Percentiles rank a stretch among this genome's conserved stretches.
Conservation (phyloP, 2,329 filamentous ascomycete species). For the Penicillium sp. region DNA sequence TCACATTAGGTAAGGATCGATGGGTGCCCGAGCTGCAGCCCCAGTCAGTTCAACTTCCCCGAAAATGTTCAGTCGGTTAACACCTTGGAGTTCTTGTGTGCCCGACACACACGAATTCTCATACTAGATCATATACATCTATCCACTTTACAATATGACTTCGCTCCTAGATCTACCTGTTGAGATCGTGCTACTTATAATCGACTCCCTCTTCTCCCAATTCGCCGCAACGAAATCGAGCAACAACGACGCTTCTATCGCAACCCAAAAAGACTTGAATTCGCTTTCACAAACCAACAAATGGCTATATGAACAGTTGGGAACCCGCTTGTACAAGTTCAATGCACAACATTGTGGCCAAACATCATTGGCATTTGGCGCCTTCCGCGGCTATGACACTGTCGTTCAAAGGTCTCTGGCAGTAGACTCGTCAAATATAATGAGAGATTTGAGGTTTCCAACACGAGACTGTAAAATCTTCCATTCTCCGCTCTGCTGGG, state of each 20-base stretch:
- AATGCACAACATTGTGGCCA: background rate
- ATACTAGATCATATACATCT: background rate
- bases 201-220: background rate
- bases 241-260: background rate
- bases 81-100: background rate
- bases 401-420: background rate
- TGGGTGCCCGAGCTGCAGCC: background rate
- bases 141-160: background rate
- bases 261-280: background rate
- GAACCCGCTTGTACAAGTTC: background rate
- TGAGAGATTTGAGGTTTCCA: background rate
- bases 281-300: background rate
- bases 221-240: background rate
- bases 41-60: background rate
- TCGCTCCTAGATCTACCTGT: background rate
- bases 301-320: background rate
- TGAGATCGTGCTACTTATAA: background rate
- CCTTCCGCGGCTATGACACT: background rate
- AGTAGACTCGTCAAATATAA: background rate
- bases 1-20: background rate
- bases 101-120: background rate
- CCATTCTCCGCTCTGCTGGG: slow-evolving; percentile 2
- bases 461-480: background rate
- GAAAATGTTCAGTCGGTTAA: background rate
- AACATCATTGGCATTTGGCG: slow-evolving; percentile 1